Percentiles rank a stretch among this genome's conserved stretches.
Conservation (phyloP, 192 early-diverging fungal species). For the Backusella psychrophila region DNA sequence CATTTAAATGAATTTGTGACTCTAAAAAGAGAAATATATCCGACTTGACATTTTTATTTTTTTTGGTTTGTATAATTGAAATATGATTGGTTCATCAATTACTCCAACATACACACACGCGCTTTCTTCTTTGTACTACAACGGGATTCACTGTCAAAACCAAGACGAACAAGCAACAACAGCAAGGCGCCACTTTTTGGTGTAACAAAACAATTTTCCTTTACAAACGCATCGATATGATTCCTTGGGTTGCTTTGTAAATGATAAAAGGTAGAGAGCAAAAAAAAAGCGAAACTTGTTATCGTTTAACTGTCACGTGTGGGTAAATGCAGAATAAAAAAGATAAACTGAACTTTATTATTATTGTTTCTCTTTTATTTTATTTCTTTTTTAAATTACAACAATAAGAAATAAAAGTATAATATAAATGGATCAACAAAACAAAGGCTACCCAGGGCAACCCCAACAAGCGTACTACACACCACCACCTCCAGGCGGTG, state of each 20-base stretch:
- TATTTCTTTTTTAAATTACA: neutral
- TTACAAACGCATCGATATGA: too few species aligned
- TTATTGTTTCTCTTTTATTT: constrained; percentile 1
- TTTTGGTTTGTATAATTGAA: neutral
- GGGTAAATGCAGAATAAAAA: neutral
- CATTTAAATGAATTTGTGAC: neutral
- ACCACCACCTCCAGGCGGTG: neutral
- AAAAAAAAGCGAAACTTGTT: neutral
- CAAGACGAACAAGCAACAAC: neutral
- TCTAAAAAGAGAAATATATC: constrained; percentile 1
- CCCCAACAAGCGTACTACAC: neutral
- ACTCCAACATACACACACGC: neutral
- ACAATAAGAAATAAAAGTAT: neutral
- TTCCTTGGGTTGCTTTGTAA: too few species aligned
- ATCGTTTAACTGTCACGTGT: neutral
- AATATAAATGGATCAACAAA: constrained; percentile 3
- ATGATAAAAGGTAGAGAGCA: neutral
- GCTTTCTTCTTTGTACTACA: neutral
- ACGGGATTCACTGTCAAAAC: neutral
- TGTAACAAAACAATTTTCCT: neutral
- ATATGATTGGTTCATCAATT: neutral
- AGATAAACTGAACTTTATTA: neutral
- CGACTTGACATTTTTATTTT: neutral
- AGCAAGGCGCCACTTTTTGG: neutral
- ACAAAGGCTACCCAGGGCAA: constrained; percentile 1